Percentiles rank a stretch among this genome's conserved stretches.
Conservation (phyloP, 2,329 filamentous ascomycete species). For the Ceratocystis diversiconidia region DNA sequence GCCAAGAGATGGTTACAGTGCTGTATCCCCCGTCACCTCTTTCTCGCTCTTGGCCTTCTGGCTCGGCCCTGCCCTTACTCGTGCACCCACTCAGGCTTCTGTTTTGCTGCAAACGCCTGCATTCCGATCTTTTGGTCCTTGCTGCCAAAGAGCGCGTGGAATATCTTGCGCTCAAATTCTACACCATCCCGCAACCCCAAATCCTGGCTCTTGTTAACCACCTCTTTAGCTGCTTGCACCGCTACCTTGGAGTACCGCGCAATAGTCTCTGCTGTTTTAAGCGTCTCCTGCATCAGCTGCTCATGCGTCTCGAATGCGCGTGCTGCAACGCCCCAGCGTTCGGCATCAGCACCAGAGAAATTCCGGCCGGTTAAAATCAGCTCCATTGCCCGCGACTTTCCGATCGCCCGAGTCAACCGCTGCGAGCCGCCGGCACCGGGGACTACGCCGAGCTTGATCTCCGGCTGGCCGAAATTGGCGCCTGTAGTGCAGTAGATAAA, state of each 20-base stretch:
- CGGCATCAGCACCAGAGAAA: slow-evolving; percentile 73
- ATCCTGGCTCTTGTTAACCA: slow-evolving; percentile 98
- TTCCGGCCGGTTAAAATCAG: slow-evolving; percentile 74
- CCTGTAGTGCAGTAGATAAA: slow-evolving; percentile 76
- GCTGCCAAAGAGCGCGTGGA: slow-evolving; percentile 86
- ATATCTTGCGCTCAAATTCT: slow-evolving; percentile 85
- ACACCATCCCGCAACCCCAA: slow-evolving; percentile 75
- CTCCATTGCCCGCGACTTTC: slow-evolving; percentile 82
- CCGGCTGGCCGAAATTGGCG: slow-evolving; percentile 90
- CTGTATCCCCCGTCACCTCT: neutral
- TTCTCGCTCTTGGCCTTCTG: too few relatives aligned
- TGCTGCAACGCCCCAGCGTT: slow-evolving; percentile 79
- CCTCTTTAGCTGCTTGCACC: slow-evolving; percentile 82
- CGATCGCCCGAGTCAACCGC: slow-evolving; percentile 66
- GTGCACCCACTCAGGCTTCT: slow-evolving; percentile 80
- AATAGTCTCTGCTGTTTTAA: slow-evolving; percentile 79
- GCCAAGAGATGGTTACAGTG: neutral
- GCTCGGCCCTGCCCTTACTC: slow-evolving; percentile 8
- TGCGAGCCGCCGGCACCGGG: slow-evolving; percentile 88
- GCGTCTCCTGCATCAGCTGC: slow-evolving; percentile 63
- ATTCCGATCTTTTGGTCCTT: slow-evolving; percentile 95
- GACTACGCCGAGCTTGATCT: slow-evolving; percentile 88
- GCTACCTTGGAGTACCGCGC: slow-evolving; percentile 77
- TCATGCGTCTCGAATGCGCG: slow-evolving; percentile 67
- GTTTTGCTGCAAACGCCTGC: slow-evolving; percentile 91